Conservation (phyloP, 106 monocot species). For the Acorus gramineus region DNA sequence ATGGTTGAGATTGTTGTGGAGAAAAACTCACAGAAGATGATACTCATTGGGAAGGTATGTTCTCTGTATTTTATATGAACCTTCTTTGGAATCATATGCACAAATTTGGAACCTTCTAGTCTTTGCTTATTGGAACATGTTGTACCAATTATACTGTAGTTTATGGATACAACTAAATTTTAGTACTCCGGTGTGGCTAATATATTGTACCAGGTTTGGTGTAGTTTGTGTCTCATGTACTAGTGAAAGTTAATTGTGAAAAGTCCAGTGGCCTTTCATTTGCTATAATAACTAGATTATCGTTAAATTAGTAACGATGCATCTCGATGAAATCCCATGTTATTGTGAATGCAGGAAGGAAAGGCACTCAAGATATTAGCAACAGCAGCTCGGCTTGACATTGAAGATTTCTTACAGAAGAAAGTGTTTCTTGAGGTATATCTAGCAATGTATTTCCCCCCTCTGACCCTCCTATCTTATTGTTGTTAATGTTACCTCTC, state of each 20-base stretch:
- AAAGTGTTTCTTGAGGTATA: conserved; percentile 84
- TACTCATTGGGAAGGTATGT: conserved; percentile 89
- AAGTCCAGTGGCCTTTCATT: no score
- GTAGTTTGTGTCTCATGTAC: no score
- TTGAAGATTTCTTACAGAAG: conserved; percentile 92
- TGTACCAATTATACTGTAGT: no score
- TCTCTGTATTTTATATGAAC: not conserved
- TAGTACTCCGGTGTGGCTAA: no score
- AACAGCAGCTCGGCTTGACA: conserved; percentile 91
- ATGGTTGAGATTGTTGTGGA: conserved; percentile 92
- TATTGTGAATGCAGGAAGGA: conserved; percentile 52
- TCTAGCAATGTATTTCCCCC: no score
- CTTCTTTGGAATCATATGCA: not conserved
- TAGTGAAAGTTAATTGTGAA: no score
- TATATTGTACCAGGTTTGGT: no score
- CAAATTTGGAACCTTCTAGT: not conserved
- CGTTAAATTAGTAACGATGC: no score
- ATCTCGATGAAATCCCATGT: no score
- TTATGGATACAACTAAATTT: no score
- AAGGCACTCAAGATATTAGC: conserved; percentile 88
- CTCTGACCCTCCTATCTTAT: not conserved
- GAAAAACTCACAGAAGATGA: conserved; percentile 83
- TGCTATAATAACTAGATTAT: no score
- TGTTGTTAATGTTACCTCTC: no score
- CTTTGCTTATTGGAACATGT: not conserved